phyloP scores from a whole-genome alignment of 768 basidiomycete genomes.

The Kwoniella sp. region DNA sequence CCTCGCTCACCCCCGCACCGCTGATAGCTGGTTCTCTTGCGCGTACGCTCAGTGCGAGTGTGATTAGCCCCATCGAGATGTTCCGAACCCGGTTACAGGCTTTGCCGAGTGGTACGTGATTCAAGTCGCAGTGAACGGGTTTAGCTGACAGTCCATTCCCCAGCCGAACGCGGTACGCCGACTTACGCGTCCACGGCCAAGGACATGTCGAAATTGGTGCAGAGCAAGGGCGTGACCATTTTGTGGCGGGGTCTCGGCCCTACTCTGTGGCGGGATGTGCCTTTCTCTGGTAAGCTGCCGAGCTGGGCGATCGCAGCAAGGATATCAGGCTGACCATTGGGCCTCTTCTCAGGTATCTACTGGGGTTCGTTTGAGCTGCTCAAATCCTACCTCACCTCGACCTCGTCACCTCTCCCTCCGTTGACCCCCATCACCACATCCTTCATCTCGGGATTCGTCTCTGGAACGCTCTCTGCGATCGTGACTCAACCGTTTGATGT shows the following conservation, averaged over 20 bases:
- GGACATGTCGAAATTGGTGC: constrained; percentile 60
- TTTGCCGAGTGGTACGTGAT: constrained; percentile 33
- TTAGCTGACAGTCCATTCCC: not conserved
- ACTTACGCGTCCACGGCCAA: constrained; percentile 43
- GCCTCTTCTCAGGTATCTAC: constrained; percentile 61
- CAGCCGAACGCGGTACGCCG: constrained; percentile 35
- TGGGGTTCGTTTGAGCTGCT: constrained; percentile 91
- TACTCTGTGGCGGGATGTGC: constrained; percentile 94
- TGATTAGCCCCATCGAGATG: constrained; percentile 49
- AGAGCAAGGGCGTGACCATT: constrained; percentile 61
- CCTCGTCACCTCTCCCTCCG: constrained; percentile 42
- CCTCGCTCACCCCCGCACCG: constrained; percentile 58
- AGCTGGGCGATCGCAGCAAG: too few relatives aligned
- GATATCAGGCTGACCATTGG: too few relatives aligned
- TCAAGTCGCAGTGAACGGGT: not conserved
- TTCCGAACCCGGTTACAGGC: constrained; percentile 48
- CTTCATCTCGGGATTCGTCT: constrained; percentile 83
- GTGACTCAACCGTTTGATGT: constrained; percentile 95
- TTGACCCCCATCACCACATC: constrained; percentile 60
- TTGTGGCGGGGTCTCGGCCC: constrained; percentile 89
- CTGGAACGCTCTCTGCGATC: constrained; percentile 77
- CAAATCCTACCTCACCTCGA: constrained; percentile 63
- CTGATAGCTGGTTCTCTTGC: constrained; percentile 77
- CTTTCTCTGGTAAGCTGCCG: constrained; percentile 77
- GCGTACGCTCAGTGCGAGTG: constrained; percentile 69